These are phyloP conservation scores for Zopfia rhizophila DNA, from an alignment of 2,329 filamentous ascomycete species.

Conservation along the genomic window DNA sequence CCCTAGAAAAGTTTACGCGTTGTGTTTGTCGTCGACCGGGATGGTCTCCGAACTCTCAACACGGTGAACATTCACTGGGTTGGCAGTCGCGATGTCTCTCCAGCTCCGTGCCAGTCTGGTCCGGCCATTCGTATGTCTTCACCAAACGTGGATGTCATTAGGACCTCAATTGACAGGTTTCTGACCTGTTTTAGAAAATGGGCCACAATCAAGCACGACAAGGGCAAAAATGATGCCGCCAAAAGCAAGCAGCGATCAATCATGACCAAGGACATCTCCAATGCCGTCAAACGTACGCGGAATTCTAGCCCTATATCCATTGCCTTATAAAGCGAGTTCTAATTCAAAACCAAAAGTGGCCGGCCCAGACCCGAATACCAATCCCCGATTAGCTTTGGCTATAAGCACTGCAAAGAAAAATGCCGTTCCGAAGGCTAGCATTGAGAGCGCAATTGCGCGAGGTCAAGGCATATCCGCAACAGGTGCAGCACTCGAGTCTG, in stretches of 20 bases:
- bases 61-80: constrained; percentile 16
- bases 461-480: constrained; percentile 84
- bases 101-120: constrained; percentile 37
- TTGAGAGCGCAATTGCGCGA: constrained; percentile 86
- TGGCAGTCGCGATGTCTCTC: constrained; percentile 39
- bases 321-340: not conserved
- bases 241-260: constrained; percentile 77
- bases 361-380: constrained; percentile 77
- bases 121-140: constrained; percentile 46
- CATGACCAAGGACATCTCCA: constrained; percentile 77
- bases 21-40: constrained; percentile 35
- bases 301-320: not conserved
- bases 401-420: constrained; percentile 84
- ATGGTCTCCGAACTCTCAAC: too few species aligned
- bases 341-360: too few species aligned
- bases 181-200: constrained; percentile 72
- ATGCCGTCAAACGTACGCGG: constrained; percentile 75
- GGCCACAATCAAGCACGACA: constrained; percentile 96
- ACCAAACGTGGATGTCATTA: not conserved
- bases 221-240: constrained; percentile 83
- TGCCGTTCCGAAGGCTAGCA: constrained; percentile 83
- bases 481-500: constrained; percentile 78
- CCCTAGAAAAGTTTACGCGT: constrained; percentile 17
- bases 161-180: constrained; percentile 1
- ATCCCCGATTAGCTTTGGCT: constrained; percentile 78